phyloP scores from a whole-genome alignment of 108 stramenopile genomes.

The Chaetoceros tenuissimus region DNA sequence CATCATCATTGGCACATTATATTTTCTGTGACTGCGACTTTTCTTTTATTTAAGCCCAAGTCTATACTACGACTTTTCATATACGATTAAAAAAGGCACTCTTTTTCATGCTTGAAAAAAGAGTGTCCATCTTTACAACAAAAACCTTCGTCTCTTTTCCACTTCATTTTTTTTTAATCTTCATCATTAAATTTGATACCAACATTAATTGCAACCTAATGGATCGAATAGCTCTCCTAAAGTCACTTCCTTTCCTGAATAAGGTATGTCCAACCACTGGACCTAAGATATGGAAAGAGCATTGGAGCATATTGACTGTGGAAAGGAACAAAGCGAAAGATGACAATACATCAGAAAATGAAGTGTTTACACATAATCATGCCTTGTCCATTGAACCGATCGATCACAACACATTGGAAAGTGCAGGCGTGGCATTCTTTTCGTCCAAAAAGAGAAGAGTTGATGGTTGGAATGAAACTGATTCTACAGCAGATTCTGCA shows the following conservation, averaged over 20 bases:
- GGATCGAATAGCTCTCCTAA: neutral
- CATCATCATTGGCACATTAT: too few relatives aligned
- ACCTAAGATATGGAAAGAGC: neutral
- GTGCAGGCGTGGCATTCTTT: neutral
- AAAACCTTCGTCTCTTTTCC: too few relatives aligned
- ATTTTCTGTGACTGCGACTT: too few relatives aligned
- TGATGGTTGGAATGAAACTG: neutral
- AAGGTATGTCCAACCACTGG: neutral
- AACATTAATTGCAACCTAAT: too few relatives aligned
- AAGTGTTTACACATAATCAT: neutral
- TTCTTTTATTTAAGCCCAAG: too few relatives aligned
- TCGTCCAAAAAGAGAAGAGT: neutral
- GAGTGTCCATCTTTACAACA: too few relatives aligned
- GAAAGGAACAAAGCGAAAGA: neutral
- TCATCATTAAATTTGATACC: too few relatives aligned
- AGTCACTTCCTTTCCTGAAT: neutral
- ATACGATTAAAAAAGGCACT: too few relatives aligned
- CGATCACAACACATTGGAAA: neutral
- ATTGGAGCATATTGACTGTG: neutral
- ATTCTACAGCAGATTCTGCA: neutral
- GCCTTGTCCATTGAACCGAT: neutral
- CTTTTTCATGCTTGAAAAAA: too few relatives aligned
- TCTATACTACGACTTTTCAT: too few relatives aligned
- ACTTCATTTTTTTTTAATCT: too few relatives aligned
- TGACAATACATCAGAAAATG: neutral